These are phyloP conservation scores for Colletotrichum agaves DNA, from an alignment of 2,329 filamentous ascomycete genomes.

Conservation along the genomic window DNA sequence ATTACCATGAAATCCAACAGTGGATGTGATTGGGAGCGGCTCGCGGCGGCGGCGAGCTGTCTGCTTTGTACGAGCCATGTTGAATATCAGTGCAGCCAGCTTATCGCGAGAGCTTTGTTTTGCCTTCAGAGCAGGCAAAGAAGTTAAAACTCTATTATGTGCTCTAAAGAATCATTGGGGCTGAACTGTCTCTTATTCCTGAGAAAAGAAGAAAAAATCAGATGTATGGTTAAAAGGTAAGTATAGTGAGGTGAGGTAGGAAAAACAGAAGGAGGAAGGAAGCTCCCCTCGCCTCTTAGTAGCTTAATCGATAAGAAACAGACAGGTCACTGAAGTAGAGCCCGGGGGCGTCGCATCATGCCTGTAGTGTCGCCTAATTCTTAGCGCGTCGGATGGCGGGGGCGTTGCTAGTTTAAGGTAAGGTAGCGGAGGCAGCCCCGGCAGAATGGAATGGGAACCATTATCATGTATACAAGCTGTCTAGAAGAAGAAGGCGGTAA, in stretches of 20 bases:
- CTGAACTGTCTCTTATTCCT: too few relatives aligned
- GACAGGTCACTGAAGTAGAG: constrained; percentile 17
- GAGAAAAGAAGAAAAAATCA: too few relatives aligned
- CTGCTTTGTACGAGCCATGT: constrained; percentile 28
- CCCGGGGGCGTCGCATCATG: constrained; percentile 15
- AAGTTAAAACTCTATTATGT: neutral
- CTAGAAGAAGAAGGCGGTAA: constrained; percentile 21
- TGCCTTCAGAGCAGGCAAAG: neutral
- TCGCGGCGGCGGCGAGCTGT: constrained; percentile 19
- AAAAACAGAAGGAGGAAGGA: constrained; percentile 1
- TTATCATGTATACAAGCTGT: neutral
- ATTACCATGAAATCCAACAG: constrained; percentile 28
- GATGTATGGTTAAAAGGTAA: neutral
- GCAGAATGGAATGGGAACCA: constrained; percentile 15
- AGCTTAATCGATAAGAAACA: constrained; percentile 36
- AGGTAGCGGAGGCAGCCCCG: constrained; percentile 14
- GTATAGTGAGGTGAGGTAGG: neutral
- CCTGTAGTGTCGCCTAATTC: constrained; percentile 2
- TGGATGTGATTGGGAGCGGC: neutral
- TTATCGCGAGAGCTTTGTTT: neutral
- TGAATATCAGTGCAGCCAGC: neutral
- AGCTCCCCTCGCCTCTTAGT: constrained; percentile 8
- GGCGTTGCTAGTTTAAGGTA: constrained; percentile 33
- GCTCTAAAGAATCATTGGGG: too few relatives aligned
- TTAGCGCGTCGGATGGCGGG: constrained; percentile 27